A percentile compares a stretch with the other conserved stretches of the same genome.
phyloP scores from a whole-genome alignment of 2,329 filamentous ascomycete genomes.

The Aspergillus phoenicis region DNA sequence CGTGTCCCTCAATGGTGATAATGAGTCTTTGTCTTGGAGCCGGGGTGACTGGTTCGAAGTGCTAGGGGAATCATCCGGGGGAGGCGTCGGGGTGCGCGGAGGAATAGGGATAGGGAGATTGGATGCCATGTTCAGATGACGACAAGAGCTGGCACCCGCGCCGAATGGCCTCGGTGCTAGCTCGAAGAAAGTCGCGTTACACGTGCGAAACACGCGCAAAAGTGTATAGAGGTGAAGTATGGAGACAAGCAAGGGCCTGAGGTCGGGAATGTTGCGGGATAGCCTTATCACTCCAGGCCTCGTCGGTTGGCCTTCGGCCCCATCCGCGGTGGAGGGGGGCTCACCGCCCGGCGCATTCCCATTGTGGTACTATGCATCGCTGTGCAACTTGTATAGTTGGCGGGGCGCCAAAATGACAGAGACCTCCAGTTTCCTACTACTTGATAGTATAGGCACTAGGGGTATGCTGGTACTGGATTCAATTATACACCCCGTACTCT shows the following conservation, averaged over 20 bases:
- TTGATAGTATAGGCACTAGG: constrained; percentile 51
- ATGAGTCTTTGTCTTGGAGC: constrained; percentile 47
- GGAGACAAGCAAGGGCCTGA: not conserved
- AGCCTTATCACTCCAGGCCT: not conserved
- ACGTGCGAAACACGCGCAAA: not conserved
- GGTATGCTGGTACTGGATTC: too few relatives aligned
- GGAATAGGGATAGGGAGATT: constrained; percentile 61
- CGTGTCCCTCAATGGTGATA: constrained; percentile 51
- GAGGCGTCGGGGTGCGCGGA: constrained; percentile 67
- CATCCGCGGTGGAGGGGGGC: not conserved
- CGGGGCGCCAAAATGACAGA: constrained; percentile 57
- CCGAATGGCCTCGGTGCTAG: constrained; percentile 2
- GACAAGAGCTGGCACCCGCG: constrained; percentile 8
- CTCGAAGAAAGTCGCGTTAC: not conserved
- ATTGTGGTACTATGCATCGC: not conserved
- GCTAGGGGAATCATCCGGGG: constrained; percentile 52
- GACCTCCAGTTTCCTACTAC: constrained; percentile 69
- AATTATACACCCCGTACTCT: constrained; percentile 55
- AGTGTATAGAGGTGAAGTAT: not conserved
- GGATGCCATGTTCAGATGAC: constrained; percentile 55
- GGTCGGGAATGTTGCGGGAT: constrained; percentile 1
- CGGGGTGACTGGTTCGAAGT: constrained; percentile 24
- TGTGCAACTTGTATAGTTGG: too few relatives aligned
- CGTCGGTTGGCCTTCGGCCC: not conserved
- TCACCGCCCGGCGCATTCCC: not conserved